A percentile compares a stretch with the other conserved stretches of the same genome.
Evolutionary conservation across 371 early-diverging fungal genomes (phyloP).

Genomic region (Mortierella sp.): DNA sequence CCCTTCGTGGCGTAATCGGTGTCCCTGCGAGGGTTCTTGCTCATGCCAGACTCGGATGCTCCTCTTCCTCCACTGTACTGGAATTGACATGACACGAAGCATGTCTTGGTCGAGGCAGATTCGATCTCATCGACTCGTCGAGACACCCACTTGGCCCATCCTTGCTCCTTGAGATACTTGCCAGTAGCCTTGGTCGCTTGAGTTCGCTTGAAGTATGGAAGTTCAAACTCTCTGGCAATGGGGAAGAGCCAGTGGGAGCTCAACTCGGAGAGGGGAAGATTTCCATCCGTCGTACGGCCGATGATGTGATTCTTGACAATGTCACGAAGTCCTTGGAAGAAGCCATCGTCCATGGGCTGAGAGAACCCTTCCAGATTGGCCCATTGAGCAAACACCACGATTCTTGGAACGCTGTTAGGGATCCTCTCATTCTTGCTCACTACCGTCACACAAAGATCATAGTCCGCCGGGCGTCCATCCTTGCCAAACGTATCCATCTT

Average conservation of each 20-base stretch:
- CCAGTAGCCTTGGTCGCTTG: constrained; percentile 32
- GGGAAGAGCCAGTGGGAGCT: constrained; percentile 32
- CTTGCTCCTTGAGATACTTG: constrained; percentile 3
- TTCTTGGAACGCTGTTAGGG: constrained; percentile 6
- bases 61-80: constrained; percentile 39
- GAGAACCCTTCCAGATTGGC: constrained; percentile 33
- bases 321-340: constrained; percentile 27
- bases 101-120: neutral
- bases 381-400: constrained; percentile 48
- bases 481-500: constrained; percentile 4
- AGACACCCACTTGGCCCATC: constrained; percentile 22
- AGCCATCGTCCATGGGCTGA: constrained; percentile 9
- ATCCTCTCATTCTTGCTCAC: constrained; percentile 1
- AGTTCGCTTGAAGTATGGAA: constrained; percentile 41
- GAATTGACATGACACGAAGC: constrained; percentile 26
- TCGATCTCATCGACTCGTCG: constrained; percentile 23
- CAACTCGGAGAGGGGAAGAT: constrained; percentile 27
- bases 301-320: constrained; percentile 14
- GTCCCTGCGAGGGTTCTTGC: constrained; percentile 26
- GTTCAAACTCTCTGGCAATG: constrained; percentile 29
- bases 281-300: constrained; percentile 5
- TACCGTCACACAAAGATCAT: constrained; percentile 25
- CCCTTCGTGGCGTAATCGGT: constrained; percentile 35
- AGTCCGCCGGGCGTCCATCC: constrained; percentile 24
- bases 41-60: constrained; percentile 20